phyloP scores from a whole-genome alignment of 2,329 filamentous ascomycete genomes.

The Cladosporium sp. region DNA sequence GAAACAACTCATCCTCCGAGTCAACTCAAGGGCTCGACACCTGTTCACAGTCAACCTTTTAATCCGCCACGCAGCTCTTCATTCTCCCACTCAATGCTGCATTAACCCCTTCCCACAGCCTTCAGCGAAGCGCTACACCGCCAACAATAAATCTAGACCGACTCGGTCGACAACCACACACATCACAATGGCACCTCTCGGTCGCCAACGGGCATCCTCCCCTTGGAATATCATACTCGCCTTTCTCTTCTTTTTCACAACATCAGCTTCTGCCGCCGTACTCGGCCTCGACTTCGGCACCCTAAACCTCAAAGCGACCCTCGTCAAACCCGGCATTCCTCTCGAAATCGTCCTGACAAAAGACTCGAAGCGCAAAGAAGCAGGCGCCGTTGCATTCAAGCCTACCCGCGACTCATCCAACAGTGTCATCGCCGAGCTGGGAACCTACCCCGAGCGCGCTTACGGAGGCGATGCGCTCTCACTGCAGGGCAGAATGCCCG shows the following conservation, averaged over 20 bases:
- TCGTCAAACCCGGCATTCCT: conserved; percentile 94
- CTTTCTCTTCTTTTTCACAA: conserved; percentile 10
- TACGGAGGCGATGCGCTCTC: conserved; percentile 92
- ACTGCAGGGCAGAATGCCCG: conserved; percentile 79
- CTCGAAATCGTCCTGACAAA: conserved; percentile 98
- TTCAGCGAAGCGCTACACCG: conserved; percentile 13
- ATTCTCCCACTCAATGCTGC: conserved; percentile 7
- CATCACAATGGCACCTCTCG: conserved; percentile 1
- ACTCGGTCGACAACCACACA: not conserved
- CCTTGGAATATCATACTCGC: conserved; percentile 9
- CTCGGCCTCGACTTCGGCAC: conserved; percentile 92
- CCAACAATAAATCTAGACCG: not conserved
- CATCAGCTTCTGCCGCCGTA: conserved; percentile 66
- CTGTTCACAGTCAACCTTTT: too few relatives aligned
- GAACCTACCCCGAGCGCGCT: conserved; percentile 73
- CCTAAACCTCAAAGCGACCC: conserved; percentile 91
- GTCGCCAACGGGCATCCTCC: conserved; percentile 3
- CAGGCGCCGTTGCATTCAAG: conserved; percentile 89
- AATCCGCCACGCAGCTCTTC: not conserved
- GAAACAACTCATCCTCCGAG: conserved; percentile 1
- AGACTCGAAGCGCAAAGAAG: conserved; percentile 94
- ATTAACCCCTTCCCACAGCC: not conserved
- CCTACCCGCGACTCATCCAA: conserved; percentile 59
- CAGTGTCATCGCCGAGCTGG: conserved; percentile 48
- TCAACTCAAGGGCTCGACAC: too few relatives aligned